phyloP scores from a whole-genome alignment of 1,139 yeast species.

The Geotrichum phurueaensis region DNA sequence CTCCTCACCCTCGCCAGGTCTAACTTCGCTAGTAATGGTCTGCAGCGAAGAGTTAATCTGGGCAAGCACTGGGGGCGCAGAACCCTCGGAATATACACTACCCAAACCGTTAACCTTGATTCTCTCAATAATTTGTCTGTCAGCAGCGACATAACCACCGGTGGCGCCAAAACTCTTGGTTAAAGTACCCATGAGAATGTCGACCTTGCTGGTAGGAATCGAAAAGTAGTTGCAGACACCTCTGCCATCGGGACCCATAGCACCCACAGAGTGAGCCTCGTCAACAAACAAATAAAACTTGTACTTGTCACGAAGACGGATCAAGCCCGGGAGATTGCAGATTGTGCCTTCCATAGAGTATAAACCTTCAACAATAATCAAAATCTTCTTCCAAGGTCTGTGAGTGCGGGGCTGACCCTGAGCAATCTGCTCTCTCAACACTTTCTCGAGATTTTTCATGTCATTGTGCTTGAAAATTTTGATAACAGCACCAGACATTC shows the following conservation, averaged over 20 bases:
- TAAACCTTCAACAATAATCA: conserved; percentile 91
- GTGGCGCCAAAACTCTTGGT: conserved; percentile 98
- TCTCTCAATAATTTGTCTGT: conserved; percentile 60
- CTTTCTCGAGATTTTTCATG: conserved; percentile 70
- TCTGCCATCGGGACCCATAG: conserved; percentile 86
- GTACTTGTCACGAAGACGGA: conserved; percentile 75
- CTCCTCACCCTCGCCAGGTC: conserved; percentile 90
- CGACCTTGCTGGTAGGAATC: conserved; percentile 68
- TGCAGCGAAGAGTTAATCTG: conserved; percentile 79
- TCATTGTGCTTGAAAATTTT: conserved; percentile 91
- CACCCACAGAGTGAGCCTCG: conserved; percentile 98
- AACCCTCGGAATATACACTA: conserved; percentile 73
- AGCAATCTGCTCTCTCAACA: conserved; percentile 80
- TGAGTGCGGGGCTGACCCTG: conserved; percentile 96
- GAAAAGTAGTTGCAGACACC: conserved; percentile 94
- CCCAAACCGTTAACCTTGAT: conserved; percentile 70
- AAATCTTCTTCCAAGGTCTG: conserved; percentile 94
- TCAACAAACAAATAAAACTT: conserved; percentile 87
- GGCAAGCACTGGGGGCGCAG: conserved; percentile 83
- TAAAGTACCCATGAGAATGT: conserved; percentile 92
- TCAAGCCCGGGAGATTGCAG: conserved; percentile 73
- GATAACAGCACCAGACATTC: conserved; percentile 88
- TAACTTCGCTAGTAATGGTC: conserved; percentile 71
- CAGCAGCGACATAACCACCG: conserved; percentile 91
- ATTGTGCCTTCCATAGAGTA: conserved; percentile 98